phyloP scores from a whole-genome alignment of 352 stramenopile genomes.

The Stramenopiles sp. region DNA sequence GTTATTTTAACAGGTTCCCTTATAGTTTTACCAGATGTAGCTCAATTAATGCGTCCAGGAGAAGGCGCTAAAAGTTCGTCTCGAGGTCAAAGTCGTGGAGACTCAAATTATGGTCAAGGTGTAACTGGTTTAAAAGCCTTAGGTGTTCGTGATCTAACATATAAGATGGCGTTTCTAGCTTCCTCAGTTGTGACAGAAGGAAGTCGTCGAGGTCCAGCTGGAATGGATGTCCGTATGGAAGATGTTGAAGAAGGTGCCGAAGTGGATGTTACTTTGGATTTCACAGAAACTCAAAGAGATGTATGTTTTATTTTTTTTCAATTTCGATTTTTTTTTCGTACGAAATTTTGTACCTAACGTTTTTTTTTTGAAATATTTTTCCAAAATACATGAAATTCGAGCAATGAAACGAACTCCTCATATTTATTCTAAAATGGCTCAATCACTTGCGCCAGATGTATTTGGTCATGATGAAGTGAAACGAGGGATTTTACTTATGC shows the following conservation, averaged over 20 bases:
- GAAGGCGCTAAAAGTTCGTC: conserved; percentile 13
- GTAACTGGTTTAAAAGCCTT: conserved; percentile 67
- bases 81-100: conserved; percentile 14
- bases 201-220: not conserved
- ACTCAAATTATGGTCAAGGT: conserved; percentile 36
- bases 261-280: no score
- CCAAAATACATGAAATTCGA: conserved; percentile 53
- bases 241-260: no score
- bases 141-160: conserved; percentile 82
- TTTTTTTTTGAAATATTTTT: no score
- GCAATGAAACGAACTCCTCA: conserved; percentile 26
- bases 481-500: conserved; percentile 73
- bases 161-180: conserved; percentile 82
- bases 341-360: no score
- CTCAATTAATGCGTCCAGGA: conserved; percentile 27
- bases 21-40: conserved; percentile 76
- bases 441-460: conserved; percentile 69
- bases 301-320: no score
- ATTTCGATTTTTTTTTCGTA: no score
- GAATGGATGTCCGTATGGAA: not conserved
- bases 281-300: no score
- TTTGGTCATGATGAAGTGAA: conserved; percentile 76
- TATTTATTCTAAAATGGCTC: conserved; percentile 58
- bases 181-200: conserved; percentile 35
- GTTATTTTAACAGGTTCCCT: conserved; percentile 67